Base-by-base conservation (phyloP, 768 basidiomycete genomes). In the Termitomyces titanicus region DNA sequence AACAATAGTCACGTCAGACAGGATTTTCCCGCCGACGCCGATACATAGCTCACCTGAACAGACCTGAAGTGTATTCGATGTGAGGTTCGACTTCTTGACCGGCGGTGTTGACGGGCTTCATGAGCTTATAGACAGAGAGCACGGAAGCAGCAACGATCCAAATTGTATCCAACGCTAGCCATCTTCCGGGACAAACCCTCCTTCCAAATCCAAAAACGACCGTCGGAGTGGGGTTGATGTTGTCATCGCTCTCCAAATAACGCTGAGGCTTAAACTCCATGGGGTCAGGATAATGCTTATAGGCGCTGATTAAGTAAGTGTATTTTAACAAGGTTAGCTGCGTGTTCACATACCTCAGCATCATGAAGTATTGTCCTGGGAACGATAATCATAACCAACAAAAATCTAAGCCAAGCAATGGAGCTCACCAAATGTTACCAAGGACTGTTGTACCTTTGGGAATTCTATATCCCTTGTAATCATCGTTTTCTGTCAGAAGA, bases 401-500 rank as follows among this genome's bases (percentile, higher is more conserved):
- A 42, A 3, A 20, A n/a, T 24, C 20, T 20, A 25, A 33, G 24
- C 17, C 12, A 9, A 25, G 9, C n/a, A 10, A 24, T 3, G 7
- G 9, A 45, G 17, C 27, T 45, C 24, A 56, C 58, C 58, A 60
- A 22, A 52, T 53, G 35, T 60, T 60, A 15, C 58, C 54, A 3
- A 56, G 44, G 37, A 60, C 55, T 11, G 55, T 47, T 11, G 58
- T 53, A 31, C 58, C 58, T 25, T 60, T 60, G 13, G 58, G 58
- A n/a, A 60, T 60, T 27, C 54, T 42, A 38, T 56, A 59, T 4
- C 58, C 58, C 4, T 47, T 38, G 38, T 59, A 56, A n/a, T 52
- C 39, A 45, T 59, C 58, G 29, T 59, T 43, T n/a, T 45, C 51
- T 13, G 49, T 59, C 10, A 47, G 31, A 31, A 51, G 34, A 49